Conservation (phyloP, 163 green algal species). For the Volvox carteri region DNA sequence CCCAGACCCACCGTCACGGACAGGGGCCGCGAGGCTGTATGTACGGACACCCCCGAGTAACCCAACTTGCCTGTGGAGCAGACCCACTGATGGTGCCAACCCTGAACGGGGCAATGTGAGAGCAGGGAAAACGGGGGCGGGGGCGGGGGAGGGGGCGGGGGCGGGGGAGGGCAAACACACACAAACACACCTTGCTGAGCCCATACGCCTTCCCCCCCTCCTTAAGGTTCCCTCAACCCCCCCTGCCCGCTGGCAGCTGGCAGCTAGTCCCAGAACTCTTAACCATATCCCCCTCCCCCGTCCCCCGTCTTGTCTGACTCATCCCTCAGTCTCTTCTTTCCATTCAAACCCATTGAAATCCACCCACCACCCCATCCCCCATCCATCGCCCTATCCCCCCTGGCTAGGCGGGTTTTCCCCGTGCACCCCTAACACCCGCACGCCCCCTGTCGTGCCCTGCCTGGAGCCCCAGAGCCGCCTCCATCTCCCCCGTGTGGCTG, state of each 20-base stretch:
- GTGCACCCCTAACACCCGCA: no score
- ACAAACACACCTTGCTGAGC: neutral
- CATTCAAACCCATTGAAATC: no score
- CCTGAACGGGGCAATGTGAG: slow-evolving; percentile 27
- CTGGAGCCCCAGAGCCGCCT: slow-evolving; percentile 34
- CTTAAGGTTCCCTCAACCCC: neutral
- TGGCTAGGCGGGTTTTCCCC: no score
- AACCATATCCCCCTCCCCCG: neutral
- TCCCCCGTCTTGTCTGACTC: neutral
- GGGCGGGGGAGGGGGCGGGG: neutral
- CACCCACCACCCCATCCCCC: no score
- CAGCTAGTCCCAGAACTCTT: no score
- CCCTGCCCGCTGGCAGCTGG: no score
- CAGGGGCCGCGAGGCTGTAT: slow-evolving; percentile 67
- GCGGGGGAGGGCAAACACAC: neutral
- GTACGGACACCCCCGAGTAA: slow-evolving; percentile 79
- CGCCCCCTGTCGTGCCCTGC: neutral
- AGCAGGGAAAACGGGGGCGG: neutral
- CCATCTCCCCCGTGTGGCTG: slow-evolving; percentile 51
- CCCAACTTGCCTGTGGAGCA: slow-evolving; percentile 71
- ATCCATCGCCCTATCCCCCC: no score
- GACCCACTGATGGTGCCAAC: slow-evolving; percentile 77
- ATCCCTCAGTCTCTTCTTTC: no score
- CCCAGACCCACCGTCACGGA: slow-evolving; percentile 65
- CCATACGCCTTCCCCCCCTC: neutral